Conservation (phyloP, 1,139 yeast species). For the Geotrichum klebahnii region DNA sequence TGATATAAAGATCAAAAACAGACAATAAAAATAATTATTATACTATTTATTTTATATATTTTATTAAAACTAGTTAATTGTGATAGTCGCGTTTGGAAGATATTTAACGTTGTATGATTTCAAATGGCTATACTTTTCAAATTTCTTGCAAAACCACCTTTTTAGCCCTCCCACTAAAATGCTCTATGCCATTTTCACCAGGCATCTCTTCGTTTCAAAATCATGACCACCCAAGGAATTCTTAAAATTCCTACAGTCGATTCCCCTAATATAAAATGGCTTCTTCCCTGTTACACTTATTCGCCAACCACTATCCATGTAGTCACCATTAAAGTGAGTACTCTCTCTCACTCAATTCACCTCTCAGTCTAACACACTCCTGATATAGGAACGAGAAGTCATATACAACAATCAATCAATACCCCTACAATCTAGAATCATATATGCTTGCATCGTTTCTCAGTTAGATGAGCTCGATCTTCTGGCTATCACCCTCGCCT, state of each 20-base stretch:
- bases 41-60: too few species aligned
- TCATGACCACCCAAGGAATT: not conserved
- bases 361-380: not conserved
- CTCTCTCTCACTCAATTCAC: not conserved
- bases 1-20: too few species aligned
- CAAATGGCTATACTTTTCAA: too few species aligned
- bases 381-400: slow-evolving; percentile 1
- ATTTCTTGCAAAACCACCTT: too few species aligned
- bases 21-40: too few species aligned
- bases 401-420: not conserved
- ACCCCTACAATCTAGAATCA: not conserved
- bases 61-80: too few species aligned
- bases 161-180: not conserved
- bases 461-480: not conserved
- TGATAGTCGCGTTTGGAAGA: too few species aligned
- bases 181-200: not conserved
- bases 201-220: not conserved
- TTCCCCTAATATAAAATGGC: not conserved
- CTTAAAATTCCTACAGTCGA: not conserved
- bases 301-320: not conserved
- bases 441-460: not conserved
- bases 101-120: too few species aligned
- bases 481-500: not conserved
- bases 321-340: slow-evolving; percentile 1
- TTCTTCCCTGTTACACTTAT: not conserved